Base-by-base conservation (phyloP, 345 rosid species). In the Eucalyptus tenuipes region DNA sequence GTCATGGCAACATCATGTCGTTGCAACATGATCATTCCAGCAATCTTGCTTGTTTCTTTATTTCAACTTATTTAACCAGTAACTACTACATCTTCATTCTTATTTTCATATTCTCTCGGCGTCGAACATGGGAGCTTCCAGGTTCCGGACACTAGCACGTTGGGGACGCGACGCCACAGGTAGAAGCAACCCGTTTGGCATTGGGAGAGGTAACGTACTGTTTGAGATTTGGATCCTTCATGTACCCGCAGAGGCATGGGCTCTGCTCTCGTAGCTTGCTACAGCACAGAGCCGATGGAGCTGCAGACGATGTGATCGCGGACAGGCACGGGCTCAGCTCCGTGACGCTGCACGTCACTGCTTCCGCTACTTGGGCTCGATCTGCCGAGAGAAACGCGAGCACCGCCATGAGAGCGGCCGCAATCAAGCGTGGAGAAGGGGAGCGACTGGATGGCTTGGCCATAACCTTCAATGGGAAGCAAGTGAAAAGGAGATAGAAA, bases 221-320 rank as follows among this genome's bases (percentile, higher is more conserved):
- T 59, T 49, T 89, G 80, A 94, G 86, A 31, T 79, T 87, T 3
- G 99, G 98, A 85, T 91, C 50, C 90, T 87, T 92, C 24, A 94
- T 52, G 89, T 94, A 96, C 44, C 93, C 93, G 64, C 98, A 96
- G 4, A 96, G 89, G 89, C 99, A 96, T 13, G 98, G 88, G 49
- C 85, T 89, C 93, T 95, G 97, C 89, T 93, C 93, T 89, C 87
- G 93, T 90, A 94, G 48, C 90, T 92, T 95, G 89, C 52, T 86
- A 92, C 98, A 97, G 91, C 99, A 95, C 31, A 33, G 84, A 6
- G 6, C 24, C 1, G 97, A 91, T 1, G 99, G 98, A n/a, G 84
- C 88, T 8, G 90, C 68, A 13, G 91, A 57, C 27, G 91, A 89
- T 8, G 87, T 91, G 86, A 94, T 71, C 11, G 97, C 94, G 27